Evolutionary conservation across 169 alveolate genomes (phyloP), one percentile per base, ranked within the genome.

Genomic region (Eimeria brunetti): DNA sequence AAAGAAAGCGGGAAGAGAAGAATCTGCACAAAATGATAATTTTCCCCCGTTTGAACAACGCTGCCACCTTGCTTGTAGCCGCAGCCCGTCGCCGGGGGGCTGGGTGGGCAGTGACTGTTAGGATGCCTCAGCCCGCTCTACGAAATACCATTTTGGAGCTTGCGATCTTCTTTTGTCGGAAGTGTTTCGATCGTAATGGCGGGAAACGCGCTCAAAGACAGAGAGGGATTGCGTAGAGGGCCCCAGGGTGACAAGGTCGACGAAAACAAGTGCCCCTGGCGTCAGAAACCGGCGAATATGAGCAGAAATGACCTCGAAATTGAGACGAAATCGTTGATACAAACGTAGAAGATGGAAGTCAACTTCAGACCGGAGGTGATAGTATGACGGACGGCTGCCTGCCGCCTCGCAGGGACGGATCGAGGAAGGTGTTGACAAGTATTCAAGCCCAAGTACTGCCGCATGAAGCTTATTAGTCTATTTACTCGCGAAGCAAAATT

Each of bases 391-490:
- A 58, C 49, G 56, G 76, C 92, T 58, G 64, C 92, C 80, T 24
- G 69, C 30, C 56, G 64, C 49, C 91, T 38, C 44, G 81, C 58
- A 60, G 81, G 69, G 80, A 22, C 92, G 41, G 92, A 85, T 30
- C 49, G 81, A 60, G 30, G 51, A 62, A 80, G 92, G 27, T 58
- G 92, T 49, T 60, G 69, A 60, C 92, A 22, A 62, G 8, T 85
- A 62, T 38, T 41, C 58, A 85, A 22, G 80, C 81, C 92, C 14
- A 60, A 58, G 69, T 33, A 62, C 80, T 38, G 58, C 64, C 12
- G n/a, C 92, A 85, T 85, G 80, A 53, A 62, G 62, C 76, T 73
- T 60, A 85, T 53, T 58, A 85, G 46, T 56, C 51, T 80, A 85
- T 27, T 41, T 58, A 56, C 12, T 58, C 92, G 44, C 69, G 36